Base-by-base conservation (phyloP, 202 grass and related monocot genomes). In the Bolboschoenoplectus hybrid region DNA sequence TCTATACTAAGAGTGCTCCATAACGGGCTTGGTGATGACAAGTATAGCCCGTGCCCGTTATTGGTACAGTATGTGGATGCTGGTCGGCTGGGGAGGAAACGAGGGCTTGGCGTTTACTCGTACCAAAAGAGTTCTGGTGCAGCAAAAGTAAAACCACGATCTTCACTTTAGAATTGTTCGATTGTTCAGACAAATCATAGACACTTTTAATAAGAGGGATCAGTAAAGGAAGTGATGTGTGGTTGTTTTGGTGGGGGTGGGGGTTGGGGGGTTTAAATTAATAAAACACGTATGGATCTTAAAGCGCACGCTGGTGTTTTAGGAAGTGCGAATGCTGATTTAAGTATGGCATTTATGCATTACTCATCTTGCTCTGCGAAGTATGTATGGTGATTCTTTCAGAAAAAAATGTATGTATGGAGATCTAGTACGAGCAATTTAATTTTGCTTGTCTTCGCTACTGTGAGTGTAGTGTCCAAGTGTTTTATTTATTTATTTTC, bases 51-150 rank as follows among this genome's bases (percentile, higher is more conserved):
- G 6, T 98, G 97, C 65, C 97, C 97, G n/a, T 92, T 98, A 52
- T 88, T 98, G 5, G 93, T 94, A 81, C 97, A 96, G 14, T 98
- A 96, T 85, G 97, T 98, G 16, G 97, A 98, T 85, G 91, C 97
- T 45, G 97, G 92, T 14, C 90, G 91, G 55, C 81, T 96, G 85
- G 93, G 97, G 66, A 96, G 86, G 85, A 98, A 98, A 50, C 77
- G 89, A 1, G 91, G 92, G 36, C 38, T 91, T 81, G 97, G 97
- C 39, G 97, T 96, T 9, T 98, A 98, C 85, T 86, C 84, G 2
- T 96, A 96, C 13, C 51, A 75, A 52, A 91, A 89, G 72, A 65
- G 79, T 38, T 63, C 70, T 85, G 74, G 75, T 43, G 53, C 84
- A 0, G 17, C 71, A 49, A 8, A 62, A 74, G 69, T 11, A 38